Evolutionary conservation across 179 eudicot genomes (phyloP), one percentile per base, ranked within the genome.

Genomic region (Nepenthes alata): DNA sequence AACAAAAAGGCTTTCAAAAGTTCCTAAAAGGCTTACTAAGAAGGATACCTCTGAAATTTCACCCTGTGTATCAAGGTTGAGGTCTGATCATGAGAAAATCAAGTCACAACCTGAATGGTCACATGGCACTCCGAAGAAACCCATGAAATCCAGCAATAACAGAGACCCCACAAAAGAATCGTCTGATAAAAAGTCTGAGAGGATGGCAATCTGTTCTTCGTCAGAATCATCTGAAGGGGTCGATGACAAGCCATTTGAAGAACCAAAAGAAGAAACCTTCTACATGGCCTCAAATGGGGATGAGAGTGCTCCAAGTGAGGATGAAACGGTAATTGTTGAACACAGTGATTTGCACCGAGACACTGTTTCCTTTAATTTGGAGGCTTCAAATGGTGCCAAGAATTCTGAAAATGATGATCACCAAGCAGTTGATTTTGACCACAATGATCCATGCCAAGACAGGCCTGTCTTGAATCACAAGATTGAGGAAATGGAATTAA

Each of bases 401-500:
- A 55, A 58, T 62, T n/a, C 34, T 4, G 71, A 58, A 41, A 68
- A 47, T 61, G 74, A 72, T 54, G 63, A 50, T 49, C 25, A 25
- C 25, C 63, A 58, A 64, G 37, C 47, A 6, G 50, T 15, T 59
- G 35, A 47, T 3, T 45, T 16, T 55, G 72, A 61, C 35, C 45
- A 41, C 5, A 41, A 7, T 41, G 80, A 37, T 59, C 63, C 67
- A 11, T 56, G 61, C 44, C 78, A 72, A 53, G 78, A 71, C 35
- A 67, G 60, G 57, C 74, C 70, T 51, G 84, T 66, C 49, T 58
- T 72, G 57, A 73, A 78, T 53, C 69, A 67, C 16, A 82, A 77
- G 76, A 74, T 79, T 72, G 78, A 70, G 68, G 73, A 77, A 49
- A 71, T 88, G 91, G 87, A 84, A 75, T 65, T 14, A 54, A 82